Percentiles rank a stretch among this genome's conserved stretches.
Conservation (phyloP, 129 eudicot species). For the Arctium lappa region DNA sequence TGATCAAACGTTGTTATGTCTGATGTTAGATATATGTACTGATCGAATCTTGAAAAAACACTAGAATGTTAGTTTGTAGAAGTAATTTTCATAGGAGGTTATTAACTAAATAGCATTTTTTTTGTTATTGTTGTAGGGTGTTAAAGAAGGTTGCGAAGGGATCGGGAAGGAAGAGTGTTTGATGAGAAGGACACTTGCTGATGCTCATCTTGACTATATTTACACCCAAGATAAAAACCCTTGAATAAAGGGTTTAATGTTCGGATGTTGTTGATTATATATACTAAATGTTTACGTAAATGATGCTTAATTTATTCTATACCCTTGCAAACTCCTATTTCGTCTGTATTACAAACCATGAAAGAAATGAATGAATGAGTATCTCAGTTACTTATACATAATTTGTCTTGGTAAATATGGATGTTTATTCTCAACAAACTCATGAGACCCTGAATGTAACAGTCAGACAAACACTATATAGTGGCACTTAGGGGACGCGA, state of each 20-base stretch:
- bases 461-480: not conserved
- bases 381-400: not conserved
- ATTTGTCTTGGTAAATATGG: not conserved
- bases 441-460: not conserved
- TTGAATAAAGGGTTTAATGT: not conserved
- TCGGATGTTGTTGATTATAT: not conserved
- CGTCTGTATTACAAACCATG: not conserved
- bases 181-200: slow-evolving; percentile 15
- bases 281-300: not conserved
- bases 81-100: not conserved
- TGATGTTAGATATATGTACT: not conserved
- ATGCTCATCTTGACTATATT: slow-evolving; percentile 29
- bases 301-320: not conserved
- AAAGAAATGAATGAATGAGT: not conserved
- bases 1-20: not conserved
- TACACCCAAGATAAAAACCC: slow-evolving; percentile 31
- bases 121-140: slow-evolving; percentile 6
- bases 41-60: not conserved
- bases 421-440: not conserved
- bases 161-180: slow-evolving; percentile 19
- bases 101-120: not conserved
- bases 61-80: not conserved
- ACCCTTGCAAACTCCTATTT: not conserved
- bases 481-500: not conserved
- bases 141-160: slow-evolving; percentile 20